phyloP scores from a whole-genome alignment of 1,139 yeast genomes.

The Sugiyamaella grinbergsii region DNA sequence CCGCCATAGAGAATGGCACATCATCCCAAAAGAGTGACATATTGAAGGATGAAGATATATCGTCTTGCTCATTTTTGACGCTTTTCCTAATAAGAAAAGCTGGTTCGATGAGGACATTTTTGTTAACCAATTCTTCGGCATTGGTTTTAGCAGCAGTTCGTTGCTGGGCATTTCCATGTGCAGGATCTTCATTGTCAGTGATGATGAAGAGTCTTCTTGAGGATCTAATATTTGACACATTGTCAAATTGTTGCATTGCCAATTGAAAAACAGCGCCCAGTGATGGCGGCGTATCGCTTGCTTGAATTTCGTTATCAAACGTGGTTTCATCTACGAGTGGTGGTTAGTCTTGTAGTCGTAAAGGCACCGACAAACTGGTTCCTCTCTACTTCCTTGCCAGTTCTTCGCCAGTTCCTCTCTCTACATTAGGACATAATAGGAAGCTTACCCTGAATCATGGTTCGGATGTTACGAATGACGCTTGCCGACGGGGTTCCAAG shows the following conservation, averaged over 20 bases:
- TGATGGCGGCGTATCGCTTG: slow-evolving; percentile 9
- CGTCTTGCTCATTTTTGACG: neutral
- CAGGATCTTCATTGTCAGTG: slow-evolving; percentile 62
- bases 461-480: slow-evolving; percentile 5
- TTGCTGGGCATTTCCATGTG: slow-evolving; percentile 40
- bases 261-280: slow-evolving; percentile 35
- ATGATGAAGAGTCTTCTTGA: slow-evolving; percentile 52
- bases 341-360: too few relatives aligned
- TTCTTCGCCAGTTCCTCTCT: too few relatives aligned
- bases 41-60: slow-evolving; percentile 48
- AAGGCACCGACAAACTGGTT: too few relatives aligned
- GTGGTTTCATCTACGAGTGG: neutral
- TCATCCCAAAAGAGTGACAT: slow-evolving; percentile 58
- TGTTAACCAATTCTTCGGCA: slow-evolving; percentile 52
- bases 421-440: too few relatives aligned
- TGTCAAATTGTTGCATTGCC: slow-evolving; percentile 36
- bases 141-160: slow-evolving; percentile 55
- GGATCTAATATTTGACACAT: slow-evolving; percentile 27
- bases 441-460: slow-evolving; percentile 8
- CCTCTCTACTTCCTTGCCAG: too few relatives aligned
- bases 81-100: slow-evolving; percentile 55
- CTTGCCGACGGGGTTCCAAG: slow-evolving; percentile 37
- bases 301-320: neutral
- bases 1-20: slow-evolving; percentile 27
- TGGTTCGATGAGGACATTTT: slow-evolving; percentile 57